phyloP scores from a whole-genome alignment of 345 rosid species.

The Gossypium anomalum region DNA sequence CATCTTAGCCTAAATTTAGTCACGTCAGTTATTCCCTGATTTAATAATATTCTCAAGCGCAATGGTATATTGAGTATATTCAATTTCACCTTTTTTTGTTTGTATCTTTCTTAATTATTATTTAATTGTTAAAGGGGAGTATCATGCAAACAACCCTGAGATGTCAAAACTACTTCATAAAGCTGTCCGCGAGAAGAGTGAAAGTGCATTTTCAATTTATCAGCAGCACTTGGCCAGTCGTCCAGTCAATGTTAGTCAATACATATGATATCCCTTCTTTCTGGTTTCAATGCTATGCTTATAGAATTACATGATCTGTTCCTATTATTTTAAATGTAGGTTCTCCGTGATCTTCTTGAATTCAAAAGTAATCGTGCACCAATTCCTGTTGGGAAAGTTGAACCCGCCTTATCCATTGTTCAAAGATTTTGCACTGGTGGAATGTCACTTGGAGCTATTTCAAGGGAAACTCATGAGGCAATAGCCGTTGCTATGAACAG shows the following conservation, averaged over 20 bases:
- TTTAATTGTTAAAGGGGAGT: slow-evolving; percentile 55
- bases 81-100: not conserved
- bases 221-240: slow-evolving; percentile 97
- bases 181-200: slow-evolving; percentile 97
- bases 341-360: slow-evolving; percentile 94
- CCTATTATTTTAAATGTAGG: slow-evolving; percentile 42
- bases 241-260: slow-evolving; percentile 75
- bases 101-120: slow-evolving; percentile 7
- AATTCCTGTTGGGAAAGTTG: slow-evolving; percentile 92
- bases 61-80: not conserved
- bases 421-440: slow-evolving; percentile 97
- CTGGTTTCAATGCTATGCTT: slow-evolving; percentile 5
- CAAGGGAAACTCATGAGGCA: slow-evolving; percentile 99
- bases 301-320: not conserved
- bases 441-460: slow-evolving; percentile 98
- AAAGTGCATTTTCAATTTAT: slow-evolving; percentile 81
- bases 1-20: not conserved
- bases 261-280: slow-evolving; percentile 2
- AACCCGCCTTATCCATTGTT: slow-evolving; percentile 81
- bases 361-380: slow-evolving; percentile 87
- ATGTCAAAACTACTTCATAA: slow-evolving; percentile 97
- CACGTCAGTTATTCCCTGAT: not conserved
- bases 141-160: slow-evolving; percentile 98
- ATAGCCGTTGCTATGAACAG: slow-evolving; percentile 99
- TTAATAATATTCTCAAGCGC: not conserved